Base-by-base conservation (phyloP, 2,329 filamentous ascomycete genomes). In the Trichoderma arundinaceum region DNA sequence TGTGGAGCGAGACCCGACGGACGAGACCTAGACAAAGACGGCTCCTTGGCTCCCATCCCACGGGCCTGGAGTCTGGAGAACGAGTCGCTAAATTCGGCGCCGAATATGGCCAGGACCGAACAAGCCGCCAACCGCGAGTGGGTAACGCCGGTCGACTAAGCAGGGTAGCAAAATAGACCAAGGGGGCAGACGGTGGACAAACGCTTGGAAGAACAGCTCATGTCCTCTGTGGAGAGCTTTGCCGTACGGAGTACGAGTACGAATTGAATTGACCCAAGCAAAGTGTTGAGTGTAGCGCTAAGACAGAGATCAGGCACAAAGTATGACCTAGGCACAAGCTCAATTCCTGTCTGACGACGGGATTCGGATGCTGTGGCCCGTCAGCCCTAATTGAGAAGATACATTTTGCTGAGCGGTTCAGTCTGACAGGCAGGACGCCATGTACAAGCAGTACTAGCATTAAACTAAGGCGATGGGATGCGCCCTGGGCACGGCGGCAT, bases 61-160 rank as follows among this genome's bases (percentile, higher is more conserved):
- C 48, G 46, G 49, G 54, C 46, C 56, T 60, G 54, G 54, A 65
- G 64, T 65, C 43, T 62, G 64, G 49, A 61, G 57, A 61, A 56
- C 33, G 57, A 66, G 56, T 66, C 56, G 56, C 39, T 15, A 53
- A 46, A 35, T 33, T 46, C 32, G 56, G 52, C 48, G 56, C 63
- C 39, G 63, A 57, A 65, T 51, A 32, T 58, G 56, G 39, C 56
- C 43, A 46, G 17, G 46, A 56, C 53, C 48, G 46, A 65, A 35
- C 48, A 65, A 65, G 46, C 48, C 54, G 54, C 63, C 39, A 10
- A 43, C 57, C 57, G 44, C n/a, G 46, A 39, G 49, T 54, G 48
- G 59, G n/a, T 62, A 53, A n/a, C 46, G 15, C 22, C 63, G 41
- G 53, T 46, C 48, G 35, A 13, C 63, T 63, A 44, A 54, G 28